Percentiles rank a stretch among this genome's conserved stretches.
Evolutionary conservation across 2,329 filamentous ascomycete genomes (phyloP).

Genomic region (Penicillium sp.): DNA sequence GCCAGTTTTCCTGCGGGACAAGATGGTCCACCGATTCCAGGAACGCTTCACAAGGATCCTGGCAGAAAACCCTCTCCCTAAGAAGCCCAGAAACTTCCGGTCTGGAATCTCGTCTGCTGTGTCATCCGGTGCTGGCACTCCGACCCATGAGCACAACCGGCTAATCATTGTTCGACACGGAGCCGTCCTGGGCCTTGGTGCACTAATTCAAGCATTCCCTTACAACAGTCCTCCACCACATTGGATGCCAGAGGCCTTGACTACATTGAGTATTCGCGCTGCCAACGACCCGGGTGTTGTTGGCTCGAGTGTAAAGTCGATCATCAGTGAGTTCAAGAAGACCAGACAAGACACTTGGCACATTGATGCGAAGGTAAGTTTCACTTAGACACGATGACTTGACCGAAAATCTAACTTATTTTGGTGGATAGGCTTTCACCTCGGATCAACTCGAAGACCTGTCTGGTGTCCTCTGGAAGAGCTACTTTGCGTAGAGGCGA

Average conservation of each 20-base stretch:
- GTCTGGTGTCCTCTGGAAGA: conserved; percentile 98
- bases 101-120: conserved; percentile 42
- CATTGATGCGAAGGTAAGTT: conserved; percentile 89
- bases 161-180: conserved; percentile 82
- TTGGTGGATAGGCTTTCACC: conserved; percentile 69
- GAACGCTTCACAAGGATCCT: conserved; percentile 75
- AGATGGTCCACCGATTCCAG: conserved; percentile 72
- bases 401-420: conserved; percentile 19
- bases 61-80: conserved; percentile 82
- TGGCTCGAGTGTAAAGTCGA: conserved; percentile 90
- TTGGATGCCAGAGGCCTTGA: conserved; percentile 93
- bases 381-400: conserved; percentile 4
- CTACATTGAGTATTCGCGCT: conserved; percentile 77
- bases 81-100: conserved; percentile 49
- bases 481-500: conserved; percentile 88
- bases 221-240: conserved; percentile 86
- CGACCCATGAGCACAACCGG: conserved; percentile 59
- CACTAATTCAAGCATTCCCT: conserved; percentile 91
- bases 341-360: conserved; percentile 98
- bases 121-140: conserved; percentile 48
- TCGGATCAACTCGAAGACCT: conserved; percentile 90
- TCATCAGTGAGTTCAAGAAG: conserved; percentile 98
- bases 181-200: conserved; percentile 84
- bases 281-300: conserved; percentile 88
- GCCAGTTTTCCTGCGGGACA: conserved; percentile 71